A percentile compares a stretch with the other conserved stretches of the same genome.
phyloP scores from a whole-genome alignment of 2,329 filamentous ascomycete species.

The Aspergillus sp. region DNA sequence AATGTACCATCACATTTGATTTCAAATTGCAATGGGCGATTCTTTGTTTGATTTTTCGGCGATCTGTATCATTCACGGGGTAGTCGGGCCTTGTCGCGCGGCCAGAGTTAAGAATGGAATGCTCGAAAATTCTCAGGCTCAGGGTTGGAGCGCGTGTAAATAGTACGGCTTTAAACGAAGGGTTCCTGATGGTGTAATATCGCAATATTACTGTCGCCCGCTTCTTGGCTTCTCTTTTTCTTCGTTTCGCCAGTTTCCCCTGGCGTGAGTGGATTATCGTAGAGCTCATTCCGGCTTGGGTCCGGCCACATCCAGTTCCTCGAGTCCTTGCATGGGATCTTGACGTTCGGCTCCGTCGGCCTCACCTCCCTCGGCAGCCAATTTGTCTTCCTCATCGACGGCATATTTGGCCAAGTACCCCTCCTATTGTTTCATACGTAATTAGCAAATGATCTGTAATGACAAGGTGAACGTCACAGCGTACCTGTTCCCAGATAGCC shows the following conservation, averaged over 20 bases:
- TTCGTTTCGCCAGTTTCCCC: constrained; percentile 13
- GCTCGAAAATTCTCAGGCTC: constrained; percentile 29
- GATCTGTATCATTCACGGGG: constrained; percentile 34
- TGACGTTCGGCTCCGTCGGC: constrained; percentile 57
- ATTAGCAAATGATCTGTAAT: constrained; percentile 19
- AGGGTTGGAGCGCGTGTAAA: constrained; percentile 38
- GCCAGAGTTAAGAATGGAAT: constrained; percentile 18
- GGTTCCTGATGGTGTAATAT: constrained; percentile 29
- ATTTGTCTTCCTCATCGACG: constrained; percentile 74
- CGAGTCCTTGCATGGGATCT: constrained; percentile 94
- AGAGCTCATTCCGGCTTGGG: constrained; percentile 70
- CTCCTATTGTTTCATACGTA: constrained; percentile 62
- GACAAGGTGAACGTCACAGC: constrained; percentile 28
- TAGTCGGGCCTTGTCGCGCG: constrained; percentile 27
- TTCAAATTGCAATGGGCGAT: constrained; percentile 32
- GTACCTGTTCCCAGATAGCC: constrained; percentile 94
- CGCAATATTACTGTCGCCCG: constrained; percentile 30
- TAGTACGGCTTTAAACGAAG: constrained; percentile 36
- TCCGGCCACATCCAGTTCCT: constrained; percentile 90
- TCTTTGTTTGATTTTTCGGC: constrained; percentile 25
- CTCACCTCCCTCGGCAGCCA: constrained; percentile 59
- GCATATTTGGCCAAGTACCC: constrained; percentile 89
- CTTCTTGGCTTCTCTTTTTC: constrained; percentile 22
- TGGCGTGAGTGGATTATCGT: constrained; percentile 19
- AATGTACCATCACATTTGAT: constrained; percentile 38